Evolutionary conservation across 768 basidiomycete species (phyloP), one percentile per base, ranked within the genome.

Genomic region (Phanerochaete sordida): DNA sequence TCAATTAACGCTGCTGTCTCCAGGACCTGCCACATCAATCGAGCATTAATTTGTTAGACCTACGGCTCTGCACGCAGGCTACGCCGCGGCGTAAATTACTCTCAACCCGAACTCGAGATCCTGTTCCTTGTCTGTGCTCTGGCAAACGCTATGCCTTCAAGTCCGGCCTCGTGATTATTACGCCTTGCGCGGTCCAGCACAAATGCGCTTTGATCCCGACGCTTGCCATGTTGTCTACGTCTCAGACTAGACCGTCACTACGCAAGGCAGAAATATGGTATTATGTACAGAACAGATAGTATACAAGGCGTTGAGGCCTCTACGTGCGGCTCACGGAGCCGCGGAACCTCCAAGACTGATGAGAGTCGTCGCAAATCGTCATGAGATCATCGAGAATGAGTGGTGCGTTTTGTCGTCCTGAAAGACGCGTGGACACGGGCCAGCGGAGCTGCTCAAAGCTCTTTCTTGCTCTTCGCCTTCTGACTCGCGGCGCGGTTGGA

Each of bases 401-500:
- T 54, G 21, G 33, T 37, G 52, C n/a, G 21, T 5, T 30, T 35
- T 51, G 5, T 11, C 3, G 30, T 26, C 28, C 6, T 8, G 30
- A 33, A 3, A 21, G 50, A 16, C 15, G 33, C 35, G 3, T 19
- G 19, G 33, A 39, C 31, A 39, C 49, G 59, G 24, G 47, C 11
- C 4, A 48, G 56, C 15, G 7, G 4, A 30, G n/a, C 7, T 15
- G 19, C 43, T 67, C 57, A 71, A 8, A 72, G 71, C 64, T 70
- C 68, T 60, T 74, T 74, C 58, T 72, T 73, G 31, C 59, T 58
- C 30, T 47, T 23, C 8, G 66, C 61, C 64, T 73, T 69, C 46
- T 37, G 37, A 7, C 24, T 26, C 23, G 53, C 35, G 0, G 77
- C 79, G 23, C 85, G 83, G 53, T 79, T 83, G 33, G 84, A 76